These are phyloP conservation scores for Neohortaea acidophila DNA, from an alignment of 495 filamentous ascomycete species.

Conservation along the genomic window DNA sequence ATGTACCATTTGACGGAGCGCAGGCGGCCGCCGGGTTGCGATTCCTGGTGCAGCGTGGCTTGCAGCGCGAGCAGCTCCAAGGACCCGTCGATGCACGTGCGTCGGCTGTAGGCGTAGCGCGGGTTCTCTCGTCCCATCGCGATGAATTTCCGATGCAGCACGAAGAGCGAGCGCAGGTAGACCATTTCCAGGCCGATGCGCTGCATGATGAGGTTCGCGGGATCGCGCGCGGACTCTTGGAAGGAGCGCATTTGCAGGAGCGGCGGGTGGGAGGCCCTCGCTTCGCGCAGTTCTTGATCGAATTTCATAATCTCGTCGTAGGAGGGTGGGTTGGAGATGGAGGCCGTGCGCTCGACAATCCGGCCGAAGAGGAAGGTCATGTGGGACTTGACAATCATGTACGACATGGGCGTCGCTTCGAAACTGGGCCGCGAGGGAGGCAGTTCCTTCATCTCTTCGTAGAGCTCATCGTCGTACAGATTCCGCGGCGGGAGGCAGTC, in stretches of 20 bases:
- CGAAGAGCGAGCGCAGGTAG: slow-evolving; percentile 66
- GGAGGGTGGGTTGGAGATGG: slow-evolving; percentile 33
- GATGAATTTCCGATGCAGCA: slow-evolving; percentile 76
- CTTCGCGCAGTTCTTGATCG: slow-evolving; percentile 56
- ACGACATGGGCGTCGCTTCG: slow-evolving; percentile 75
- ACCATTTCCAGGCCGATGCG: slow-evolving; percentile 67
- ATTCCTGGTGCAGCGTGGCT: slow-evolving; percentile 59
- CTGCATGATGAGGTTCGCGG: slow-evolving; percentile 63
- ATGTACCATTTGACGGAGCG: slow-evolving; percentile 61
- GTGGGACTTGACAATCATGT: slow-evolving; percentile 68
- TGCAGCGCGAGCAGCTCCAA: slow-evolving; percentile 62
- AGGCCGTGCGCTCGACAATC: slow-evolving; percentile 39
- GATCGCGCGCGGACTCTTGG: slow-evolving; percentile 57
- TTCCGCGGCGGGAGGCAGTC: slow-evolving; percentile 81
- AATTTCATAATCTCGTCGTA: slow-evolving; percentile 73
- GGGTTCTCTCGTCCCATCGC: slow-evolving; percentile 51
- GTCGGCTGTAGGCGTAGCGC: slow-evolving; percentile 66
- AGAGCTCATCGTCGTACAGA: slow-evolving; percentile 84
- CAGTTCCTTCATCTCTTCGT: slow-evolving; percentile 57
- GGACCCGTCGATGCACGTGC: slow-evolving; percentile 64
- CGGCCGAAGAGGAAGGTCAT: slow-evolving; percentile 47
- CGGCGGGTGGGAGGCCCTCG: slow-evolving; percentile 48
- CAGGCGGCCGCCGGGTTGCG: slow-evolving; percentile 54
- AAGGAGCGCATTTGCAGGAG: slow-evolving; percentile 55
- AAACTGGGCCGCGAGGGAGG: slow-evolving; percentile 57